Base-by-base conservation (phyloP, 139 green algal species). In the Chlamydomonas sp. region DNA sequence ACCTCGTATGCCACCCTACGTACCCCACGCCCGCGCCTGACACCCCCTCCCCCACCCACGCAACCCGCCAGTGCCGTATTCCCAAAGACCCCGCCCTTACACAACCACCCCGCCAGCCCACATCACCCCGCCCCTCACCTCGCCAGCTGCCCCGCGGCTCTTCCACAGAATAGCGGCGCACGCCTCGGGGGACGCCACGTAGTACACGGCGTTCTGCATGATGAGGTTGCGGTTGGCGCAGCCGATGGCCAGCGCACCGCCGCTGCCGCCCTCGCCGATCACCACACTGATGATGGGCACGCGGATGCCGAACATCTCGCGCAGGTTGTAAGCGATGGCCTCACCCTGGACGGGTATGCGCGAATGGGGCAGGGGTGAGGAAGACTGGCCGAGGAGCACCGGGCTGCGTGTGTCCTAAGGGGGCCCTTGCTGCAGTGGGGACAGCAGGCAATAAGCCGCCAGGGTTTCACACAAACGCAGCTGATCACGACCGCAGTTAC, bases 101-200 rank as follows among this genome's bases (percentile, higher is more conserved):
- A 5, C 67, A 12, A 17, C 8, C 67, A 3, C 17, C 4, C 17
- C 71, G 5, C 17, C 71, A 5, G 20, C 18, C 71, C 71, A 9
- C 18, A 18, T 59, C 18, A 7, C 5, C 18, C 58, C 71, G 6
- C 62, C 61, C 58, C 95, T 10, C 90, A 96, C 94, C 85, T 88
- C 89, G 64, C 81, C 91, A 4, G 95, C 94, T 59, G 97, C 96
- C n/a, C 92, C 92, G 18, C 97, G 91, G 81, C 91, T 96, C 94
- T 99, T 99, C 97, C 97, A 99, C 71, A 99, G 90, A 83, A 99
- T 99, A 62, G 97, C 97, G 12, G 97, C 97, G 85, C 97, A 99
- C 0, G 97, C 97, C 94, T 99, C 97, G 8, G 97, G 97, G 5
- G 91, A 96, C 63, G 97, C 97, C 49, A 99, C 97, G 85, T 99